These are phyloP conservation scores for Fusarium floridanum DNA, from an alignment of 2,329 filamentous ascomycete species.

Conservation along the genomic window DNA sequence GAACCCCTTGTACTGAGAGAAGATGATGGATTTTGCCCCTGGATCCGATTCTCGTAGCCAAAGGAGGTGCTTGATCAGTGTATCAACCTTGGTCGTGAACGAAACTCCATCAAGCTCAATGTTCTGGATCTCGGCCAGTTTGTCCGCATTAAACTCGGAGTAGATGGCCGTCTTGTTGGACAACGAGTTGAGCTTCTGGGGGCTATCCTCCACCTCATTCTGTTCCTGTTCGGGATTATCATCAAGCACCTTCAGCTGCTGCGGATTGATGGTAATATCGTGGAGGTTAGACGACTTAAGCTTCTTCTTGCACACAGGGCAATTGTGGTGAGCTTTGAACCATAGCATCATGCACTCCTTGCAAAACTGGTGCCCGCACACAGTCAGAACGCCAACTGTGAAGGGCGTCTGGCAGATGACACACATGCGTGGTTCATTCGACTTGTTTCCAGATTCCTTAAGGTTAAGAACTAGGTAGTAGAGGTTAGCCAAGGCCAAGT, in stretches of 20 bases:
- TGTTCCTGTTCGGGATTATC: constrained; percentile 30
- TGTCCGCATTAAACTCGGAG: constrained; percentile 77
- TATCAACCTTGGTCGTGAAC: constrained; percentile 93
- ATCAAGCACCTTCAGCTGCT: constrained; percentile 75
- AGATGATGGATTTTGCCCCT: constrained; percentile 92
- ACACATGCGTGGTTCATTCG: constrained; percentile 77
- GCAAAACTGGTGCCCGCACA: constrained; percentile 94
- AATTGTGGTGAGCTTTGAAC: constrained; percentile 80
- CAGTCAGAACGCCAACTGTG: constrained; percentile 82
- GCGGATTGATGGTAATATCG: constrained; percentile 86
- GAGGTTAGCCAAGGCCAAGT: constrained; percentile 16
- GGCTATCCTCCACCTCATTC: constrained; percentile 19
- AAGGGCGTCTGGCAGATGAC: constrained; percentile 87
- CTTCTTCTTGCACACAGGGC: constrained; percentile 84
- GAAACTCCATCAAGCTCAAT: constrained; percentile 80
- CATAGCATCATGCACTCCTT: constrained; percentile 87
- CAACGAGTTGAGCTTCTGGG: constrained; percentile 31
- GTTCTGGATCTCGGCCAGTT: constrained; percentile 83
- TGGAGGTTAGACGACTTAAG: constrained; percentile 79
- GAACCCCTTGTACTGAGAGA: constrained; percentile 88
- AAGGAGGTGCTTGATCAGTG: constrained; percentile 81
- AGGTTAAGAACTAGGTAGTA: constrained; percentile 65
- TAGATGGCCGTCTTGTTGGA: constrained; percentile 73
- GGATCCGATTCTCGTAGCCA: constrained; percentile 89
- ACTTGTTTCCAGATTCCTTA: constrained; percentile 70